Evolutionary conservation across 768 basidiomycete genomes (phyloP), one percentile per base, ranked within the genome.

Genomic region (Imleria badia): DNA sequence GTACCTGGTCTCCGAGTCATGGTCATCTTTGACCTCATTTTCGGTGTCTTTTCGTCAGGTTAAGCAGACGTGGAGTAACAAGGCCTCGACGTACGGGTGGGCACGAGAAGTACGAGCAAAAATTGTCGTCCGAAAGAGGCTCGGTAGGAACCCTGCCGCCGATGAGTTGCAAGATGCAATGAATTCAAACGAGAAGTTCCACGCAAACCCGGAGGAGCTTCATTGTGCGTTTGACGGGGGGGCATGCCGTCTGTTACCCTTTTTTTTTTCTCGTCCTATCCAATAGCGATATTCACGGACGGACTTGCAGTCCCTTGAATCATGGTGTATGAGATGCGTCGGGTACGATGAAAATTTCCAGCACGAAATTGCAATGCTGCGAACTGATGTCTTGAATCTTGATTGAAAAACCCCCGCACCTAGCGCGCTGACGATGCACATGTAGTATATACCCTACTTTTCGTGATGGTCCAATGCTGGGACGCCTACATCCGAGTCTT

Each of bases 291-390:
- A 10, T 38, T 61, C 30, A 62, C 11, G 13, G 11, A 20, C 12
- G 3, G 11, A 13, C 19, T 42, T 15, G 14, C 33, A 66, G 58
- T 22, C 56, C 15, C 56, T 65, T 10, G 63, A 34, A 34, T 31
- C 60, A 22, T 60, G 58, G 58, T 48, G 23, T 11, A 61, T 64
- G 55, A 56, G 44, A 52, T 64, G 59, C 14, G 43, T 64, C 22
- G 64, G 57, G 19, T 68, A 59, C 26, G 57, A 68, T 33, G 65
- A 64, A 22, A 19, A 53, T 26, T 64, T 61, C n/a, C 52, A 66
- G 40, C 52, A 50, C 6, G 45, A 61, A 34, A 56, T 60, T 11
- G 64, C 61, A 15, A 57, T 34, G 20, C 33, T 33, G 40, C 9
- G 5, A 14, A 50, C 6, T 66, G 42, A 55, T 23, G 17, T 26